Conservation (phyloP, 1,284 basidiomycete species). For the Melampsora abietis-canadensis region DNA sequence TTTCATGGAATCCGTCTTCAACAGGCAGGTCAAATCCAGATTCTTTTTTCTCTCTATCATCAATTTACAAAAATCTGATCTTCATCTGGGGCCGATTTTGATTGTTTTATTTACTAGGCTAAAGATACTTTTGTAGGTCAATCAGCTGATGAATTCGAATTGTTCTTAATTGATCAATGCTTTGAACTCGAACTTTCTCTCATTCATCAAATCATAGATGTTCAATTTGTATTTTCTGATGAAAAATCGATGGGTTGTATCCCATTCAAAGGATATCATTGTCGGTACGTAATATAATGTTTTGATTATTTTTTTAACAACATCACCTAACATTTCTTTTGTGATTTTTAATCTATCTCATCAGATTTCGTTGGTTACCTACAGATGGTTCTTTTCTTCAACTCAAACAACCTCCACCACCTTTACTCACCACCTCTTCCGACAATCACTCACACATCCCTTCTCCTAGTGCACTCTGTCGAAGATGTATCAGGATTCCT, state of each 20-base stretch:
- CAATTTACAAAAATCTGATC: too few relatives aligned
- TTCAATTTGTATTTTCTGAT: neutral
- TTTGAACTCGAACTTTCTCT: slow-evolving; percentile 25
- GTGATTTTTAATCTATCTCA: neutral
- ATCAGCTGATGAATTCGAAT: slow-evolving; percentile 10
- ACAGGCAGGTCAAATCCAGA: neutral
- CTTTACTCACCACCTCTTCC: neutral
- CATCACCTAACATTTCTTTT: too few relatives aligned
- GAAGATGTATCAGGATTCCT: slow-evolving; percentile 5
- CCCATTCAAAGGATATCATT: neutral
- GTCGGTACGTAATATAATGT: slow-evolving; percentile 16
- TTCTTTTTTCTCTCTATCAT: too few relatives aligned
- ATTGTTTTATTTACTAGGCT: too few relatives aligned
- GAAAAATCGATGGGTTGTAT: neutral
- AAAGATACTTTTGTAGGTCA: slow-evolving; percentile 4
- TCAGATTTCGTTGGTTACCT: slow-evolving; percentile 25
- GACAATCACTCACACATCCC: neutral
- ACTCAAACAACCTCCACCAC: slow-evolving; percentile 1
- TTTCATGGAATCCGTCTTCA: slow-evolving; percentile 23
- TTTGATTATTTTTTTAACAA: neutral
- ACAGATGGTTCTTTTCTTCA: neutral
- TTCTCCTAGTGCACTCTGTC: slow-evolving; percentile 12
- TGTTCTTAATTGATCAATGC: slow-evolving; percentile 30
- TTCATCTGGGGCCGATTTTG: too few relatives aligned
- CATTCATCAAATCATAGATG: neutral